Evolutionary conservation across 495 filamentous ascomycete species (phyloP), one percentile per base, ranked within the genome.

Genomic region (Aspergillus nanangensis): DNA sequence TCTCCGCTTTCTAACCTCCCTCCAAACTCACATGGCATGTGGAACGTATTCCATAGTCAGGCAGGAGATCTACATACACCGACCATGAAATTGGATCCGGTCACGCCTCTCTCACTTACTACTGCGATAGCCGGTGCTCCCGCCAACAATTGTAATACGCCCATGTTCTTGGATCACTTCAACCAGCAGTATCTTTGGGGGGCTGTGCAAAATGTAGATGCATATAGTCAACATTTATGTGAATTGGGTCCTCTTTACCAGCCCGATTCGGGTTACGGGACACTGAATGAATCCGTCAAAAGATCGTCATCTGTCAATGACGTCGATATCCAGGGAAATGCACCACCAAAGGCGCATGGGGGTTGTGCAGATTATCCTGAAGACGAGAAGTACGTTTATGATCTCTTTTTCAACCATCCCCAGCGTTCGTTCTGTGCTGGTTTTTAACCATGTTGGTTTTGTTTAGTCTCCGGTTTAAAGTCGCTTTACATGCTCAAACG

Each of bases 401-500:
- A 29, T 11, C 25, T 29, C 25, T 7, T 11, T 29, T 29, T 5
- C 11, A 29, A 7, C 25, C 11, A 29, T 29, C 11, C 25, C 25
- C 25, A n/a, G n/a, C n/a, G n/a, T n/a, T n/a, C n/a, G n/a, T n/a
- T n/a, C n/a, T n/a, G n/a, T n/a, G n/a, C n/a, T n/a, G n/a, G n/a
- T n/a, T n/a, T n/a, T n/a, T n/a, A n/a, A n/a, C n/a, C n/a, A n/a
- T n/a, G n/a, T 11, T 38, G 23, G 19, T 23, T 55, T 72, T 17
- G 75, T 68, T 4, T 65, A 90, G 88, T 47, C 94, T 95, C 57
- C 86, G 90, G n/a, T 95, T 84, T 61, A 78, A 85, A 48, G 82
- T 86, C 22, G 88, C 85, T 0, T 70, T 95, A 38, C 90, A 92
- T 60, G 89, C 90, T 1, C 88, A 90, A n/a, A 96, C 91, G 2